Conservation (phyloP, 1,284 basidiomycete genomes). For the Bondarzewia mesenterica region DNA sequence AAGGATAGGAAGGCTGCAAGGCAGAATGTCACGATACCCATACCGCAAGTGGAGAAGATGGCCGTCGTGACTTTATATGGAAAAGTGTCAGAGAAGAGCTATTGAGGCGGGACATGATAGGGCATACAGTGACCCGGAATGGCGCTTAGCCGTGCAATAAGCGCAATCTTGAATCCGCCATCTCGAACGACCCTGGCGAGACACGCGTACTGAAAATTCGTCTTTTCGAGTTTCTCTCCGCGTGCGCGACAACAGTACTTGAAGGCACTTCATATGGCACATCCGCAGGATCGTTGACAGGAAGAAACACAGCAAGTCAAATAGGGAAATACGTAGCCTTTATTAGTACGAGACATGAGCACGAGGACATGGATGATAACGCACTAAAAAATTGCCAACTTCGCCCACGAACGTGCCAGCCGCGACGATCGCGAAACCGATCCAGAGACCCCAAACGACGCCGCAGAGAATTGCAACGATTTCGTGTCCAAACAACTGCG, state of each 20-base stretch:
- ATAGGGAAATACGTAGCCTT: too few species aligned
- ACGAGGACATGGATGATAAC: slow-evolving; percentile 11
- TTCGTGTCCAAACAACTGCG: slow-evolving; percentile 43
- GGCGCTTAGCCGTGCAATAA: slow-evolving; percentile 50
- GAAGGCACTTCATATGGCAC: slow-evolving; percentile 30
- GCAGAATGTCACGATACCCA: slow-evolving; percentile 50
- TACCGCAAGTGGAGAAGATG: slow-evolving; percentile 60
- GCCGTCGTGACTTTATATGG: slow-evolving; percentile 40
- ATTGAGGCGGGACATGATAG: too few species aligned
- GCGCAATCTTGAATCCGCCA: slow-evolving; percentile 58
- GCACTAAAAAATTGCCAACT: slow-evolving; percentile 43
- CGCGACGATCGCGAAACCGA: slow-evolving; percentile 41
- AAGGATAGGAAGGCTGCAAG: slow-evolving; percentile 52
- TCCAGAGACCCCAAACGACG: slow-evolving; percentile 41
- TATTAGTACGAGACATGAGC: too few species aligned
- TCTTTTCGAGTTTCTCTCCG: slow-evolving; percentile 50
- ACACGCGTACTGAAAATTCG: slow-evolving; percentile 51
- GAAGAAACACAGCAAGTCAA: neutral
- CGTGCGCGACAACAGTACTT: slow-evolving; percentile 35
- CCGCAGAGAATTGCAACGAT: slow-evolving; percentile 46
- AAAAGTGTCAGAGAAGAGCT: too few species aligned
- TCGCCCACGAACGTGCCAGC: slow-evolving; percentile 42
- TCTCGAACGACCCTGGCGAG: slow-evolving; percentile 56
- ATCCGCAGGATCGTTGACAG: neutral
- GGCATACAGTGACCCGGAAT: slow-evolving; percentile 62